A percentile compares a stretch with the other conserved stretches of the same genome.
phyloP scores from a whole-genome alignment of 2,329 filamentous ascomycete genomes.

The Ascochyta pisi region DNA sequence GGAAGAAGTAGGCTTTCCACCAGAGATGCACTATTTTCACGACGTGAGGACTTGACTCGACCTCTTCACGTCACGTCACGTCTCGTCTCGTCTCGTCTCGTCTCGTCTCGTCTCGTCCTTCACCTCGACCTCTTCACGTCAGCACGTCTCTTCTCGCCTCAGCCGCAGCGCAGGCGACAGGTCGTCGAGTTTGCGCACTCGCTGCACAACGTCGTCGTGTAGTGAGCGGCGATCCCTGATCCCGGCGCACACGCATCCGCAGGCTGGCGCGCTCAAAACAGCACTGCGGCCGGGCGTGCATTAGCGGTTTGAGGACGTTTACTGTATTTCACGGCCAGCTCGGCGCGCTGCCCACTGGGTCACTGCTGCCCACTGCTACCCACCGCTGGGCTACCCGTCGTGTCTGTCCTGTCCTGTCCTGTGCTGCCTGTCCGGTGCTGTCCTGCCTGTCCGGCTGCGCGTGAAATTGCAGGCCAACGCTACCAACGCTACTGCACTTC shows the following conservation, averaged over 20 bases:
- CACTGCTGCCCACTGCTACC: too few species aligned
- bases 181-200: neutral
- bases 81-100: too few species aligned
- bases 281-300: conserved; percentile 39
- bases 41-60: too few species aligned
- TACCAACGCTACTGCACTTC: conserved; percentile 49
- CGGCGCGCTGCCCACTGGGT: conserved; percentile 22
- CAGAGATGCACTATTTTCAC: too few species aligned
- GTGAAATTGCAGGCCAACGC: conserved; percentile 50
- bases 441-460: conserved; percentile 18
- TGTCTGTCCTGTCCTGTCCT: too few species aligned
- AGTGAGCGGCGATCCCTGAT: conserved; percentile 36
- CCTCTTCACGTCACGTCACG: too few species aligned
- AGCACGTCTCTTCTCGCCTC: neutral
- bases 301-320: conserved; percentile 48
- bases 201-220: conserved; percentile 16
- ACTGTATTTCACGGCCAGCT: conserved; percentile 44
- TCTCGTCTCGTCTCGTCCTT: too few species aligned
- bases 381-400: too few species aligned
- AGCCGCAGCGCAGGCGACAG: conserved; percentile 10
- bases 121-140: too few species aligned
- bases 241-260: conserved; percentile 37
- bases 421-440: too few species aligned
- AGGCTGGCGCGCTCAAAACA: conserved; percentile 36
- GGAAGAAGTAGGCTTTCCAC: too few species aligned